Evolutionary conservation across 2,329 filamentous ascomycete genomes (phyloP).

Genomic region (Fusarium oligoseptatum): DNA sequence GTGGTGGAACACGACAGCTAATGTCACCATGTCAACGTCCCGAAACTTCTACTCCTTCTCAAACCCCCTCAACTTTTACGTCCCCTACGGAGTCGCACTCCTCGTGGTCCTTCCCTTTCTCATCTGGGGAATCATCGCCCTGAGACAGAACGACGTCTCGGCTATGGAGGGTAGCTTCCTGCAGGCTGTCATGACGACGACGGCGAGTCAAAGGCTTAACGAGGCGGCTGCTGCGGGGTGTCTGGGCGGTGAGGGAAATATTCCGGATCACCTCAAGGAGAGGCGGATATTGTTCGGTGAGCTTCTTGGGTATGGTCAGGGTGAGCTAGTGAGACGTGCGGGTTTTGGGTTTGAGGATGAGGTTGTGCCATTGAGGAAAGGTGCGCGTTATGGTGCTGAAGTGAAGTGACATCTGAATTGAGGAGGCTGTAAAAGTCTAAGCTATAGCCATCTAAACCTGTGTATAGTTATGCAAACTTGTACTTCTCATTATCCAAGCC

Average conservation of each 20-base stretch:
- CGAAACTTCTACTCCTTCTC: neutral
- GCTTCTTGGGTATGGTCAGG: neutral
- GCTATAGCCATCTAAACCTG: no score
- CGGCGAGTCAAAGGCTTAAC: neutral
- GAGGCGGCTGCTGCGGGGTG: neutral
- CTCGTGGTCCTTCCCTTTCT: neutral
- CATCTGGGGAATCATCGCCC: neutral
- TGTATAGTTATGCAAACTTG: no score
- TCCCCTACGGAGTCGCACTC: neutral
- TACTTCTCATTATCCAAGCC: no score
- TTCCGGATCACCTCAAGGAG: neutral
- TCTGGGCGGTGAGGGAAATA: neutral
- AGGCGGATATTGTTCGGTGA: neutral
- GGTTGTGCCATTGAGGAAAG: neutral
- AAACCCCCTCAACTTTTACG: neutral
- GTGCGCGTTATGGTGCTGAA: neutral
- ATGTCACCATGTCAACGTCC: neutral
- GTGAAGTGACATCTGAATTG: neutral
- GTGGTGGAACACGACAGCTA: neutral
- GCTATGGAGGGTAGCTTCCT: neutral
- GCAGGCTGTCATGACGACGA: neutral
- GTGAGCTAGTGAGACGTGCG: neutral
- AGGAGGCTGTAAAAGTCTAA: neutral
- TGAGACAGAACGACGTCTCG: neutral
- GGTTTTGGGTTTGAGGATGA: neutral